Percentiles rank a stretch among this genome's conserved stretches.
These are phyloP conservation scores for Atalantia buxifolia DNA, from an alignment of 345 rosid genomes.

Conservation along the genomic window DNA sequence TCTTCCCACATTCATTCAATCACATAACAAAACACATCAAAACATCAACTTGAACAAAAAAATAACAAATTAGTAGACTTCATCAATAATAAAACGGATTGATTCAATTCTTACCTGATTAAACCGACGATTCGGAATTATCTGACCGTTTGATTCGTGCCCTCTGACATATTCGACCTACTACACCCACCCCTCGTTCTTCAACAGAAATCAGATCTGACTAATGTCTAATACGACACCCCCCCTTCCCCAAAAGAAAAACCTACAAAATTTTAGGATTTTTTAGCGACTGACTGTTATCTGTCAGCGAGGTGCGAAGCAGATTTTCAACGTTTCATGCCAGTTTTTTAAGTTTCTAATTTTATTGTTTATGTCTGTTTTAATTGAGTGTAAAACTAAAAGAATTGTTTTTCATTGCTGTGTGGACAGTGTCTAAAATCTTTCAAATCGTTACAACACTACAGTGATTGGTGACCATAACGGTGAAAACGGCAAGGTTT, in stretches of 20 bases:
- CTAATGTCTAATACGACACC: neutral
- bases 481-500: neutral
- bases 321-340: neutral
- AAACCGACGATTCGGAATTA: neutral
- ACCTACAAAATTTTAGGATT: neutral
- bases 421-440: neutral
- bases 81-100: neutral
- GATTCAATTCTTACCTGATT: neutral
- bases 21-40: neutral
- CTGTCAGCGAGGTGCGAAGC: neutral
- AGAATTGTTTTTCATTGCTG: neutral
- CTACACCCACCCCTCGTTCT: slow-evolving; percentile 5
- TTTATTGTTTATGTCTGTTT: neutral
- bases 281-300: neutral
- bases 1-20: slow-evolving; percentile 17
- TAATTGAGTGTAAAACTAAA: no score
- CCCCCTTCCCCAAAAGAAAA: neutral
- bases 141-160: slow-evolving; percentile 3
- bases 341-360: neutral
- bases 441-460: neutral
- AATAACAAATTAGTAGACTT: neutral
- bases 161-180: slow-evolving; percentile 9
- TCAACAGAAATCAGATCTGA: slow-evolving; percentile 1
- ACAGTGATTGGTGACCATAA: neutral
- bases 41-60: neutral